phyloP scores from a whole-genome alignment of 1,284 basidiomycete species.

The Neotropicomus parvogracilis region DNA sequence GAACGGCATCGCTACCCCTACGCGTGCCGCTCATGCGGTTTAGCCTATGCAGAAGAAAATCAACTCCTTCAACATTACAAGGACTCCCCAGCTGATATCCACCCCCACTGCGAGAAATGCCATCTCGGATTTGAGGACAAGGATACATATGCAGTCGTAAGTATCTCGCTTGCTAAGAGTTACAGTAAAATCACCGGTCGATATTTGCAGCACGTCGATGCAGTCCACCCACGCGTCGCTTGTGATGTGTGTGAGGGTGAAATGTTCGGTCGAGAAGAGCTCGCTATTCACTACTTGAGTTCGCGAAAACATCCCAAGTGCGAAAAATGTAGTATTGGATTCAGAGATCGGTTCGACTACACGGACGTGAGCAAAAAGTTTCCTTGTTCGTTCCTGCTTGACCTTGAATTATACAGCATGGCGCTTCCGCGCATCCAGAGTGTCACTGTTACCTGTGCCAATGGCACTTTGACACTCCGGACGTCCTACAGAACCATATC shows the following conservation, averaged over 20 bases:
- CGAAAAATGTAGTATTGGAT: conserved; percentile 27
- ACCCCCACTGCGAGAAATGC: conserved; percentile 29
- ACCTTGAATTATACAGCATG: conserved; percentile 24
- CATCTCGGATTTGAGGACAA: conserved; percentile 23
- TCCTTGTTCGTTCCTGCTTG: background rate
- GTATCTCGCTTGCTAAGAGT: conserved; percentile 2
- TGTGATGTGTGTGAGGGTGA: conserved; percentile 28
- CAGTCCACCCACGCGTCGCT: conserved; percentile 27
- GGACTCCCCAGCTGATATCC: conserved; percentile 21
- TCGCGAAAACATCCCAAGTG: conserved; percentile 30
- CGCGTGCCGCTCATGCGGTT: conserved; percentile 23
- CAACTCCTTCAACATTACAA: conserved; percentile 31
- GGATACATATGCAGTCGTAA: conserved; percentile 20
- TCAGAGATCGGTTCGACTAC: conserved; percentile 31
- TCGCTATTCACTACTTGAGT: conserved; percentile 25
- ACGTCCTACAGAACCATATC: conserved; percentile 31
- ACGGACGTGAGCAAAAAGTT: conserved; percentile 24
- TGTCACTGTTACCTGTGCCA: conserved; percentile 32
- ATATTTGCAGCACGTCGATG: conserved; percentile 22
- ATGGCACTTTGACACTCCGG: conserved; percentile 34
- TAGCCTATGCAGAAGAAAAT: conserved; percentile 26
- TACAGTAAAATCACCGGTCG: conserved; percentile 1
- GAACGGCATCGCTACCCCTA: conserved; percentile 30
- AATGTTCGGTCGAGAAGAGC: conserved; percentile 24
- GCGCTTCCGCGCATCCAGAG: conserved; percentile 31